Conservation (phyloP, 306 rosid genomes). For the Arachis hypogaea region DNA sequence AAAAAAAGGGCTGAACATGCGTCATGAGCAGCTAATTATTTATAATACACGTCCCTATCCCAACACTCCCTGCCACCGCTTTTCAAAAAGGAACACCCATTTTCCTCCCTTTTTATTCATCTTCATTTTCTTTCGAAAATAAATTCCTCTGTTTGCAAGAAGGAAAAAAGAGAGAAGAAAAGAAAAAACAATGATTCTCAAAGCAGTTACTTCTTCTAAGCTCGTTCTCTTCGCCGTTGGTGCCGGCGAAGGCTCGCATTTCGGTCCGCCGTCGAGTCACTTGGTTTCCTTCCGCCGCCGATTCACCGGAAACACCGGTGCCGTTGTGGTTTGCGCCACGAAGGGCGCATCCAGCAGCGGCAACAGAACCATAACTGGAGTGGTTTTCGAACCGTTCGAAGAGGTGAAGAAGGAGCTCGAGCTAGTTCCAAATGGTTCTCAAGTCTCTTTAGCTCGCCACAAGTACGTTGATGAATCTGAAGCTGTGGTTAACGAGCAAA, state of each 20-base stretch:
- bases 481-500: constrained; percentile 89
- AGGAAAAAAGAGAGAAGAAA: no score
- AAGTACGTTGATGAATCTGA: constrained; percentile 60
- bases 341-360: constrained; percentile 46
- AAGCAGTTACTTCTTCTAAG: constrained; percentile 40
- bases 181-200: constrained; percentile 56
- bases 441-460: constrained; percentile 83
- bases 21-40: no score
- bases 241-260: constrained; percentile 40
- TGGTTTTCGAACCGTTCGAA: constrained; percentile 88
- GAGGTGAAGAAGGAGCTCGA: constrained; percentile 93
- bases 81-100: not conserved
- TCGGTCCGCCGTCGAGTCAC: constrained; percentile 31
- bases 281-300: constrained; percentile 34
- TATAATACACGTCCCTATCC: constrained; percentile 20
- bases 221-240: constrained; percentile 43
- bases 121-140: no score
- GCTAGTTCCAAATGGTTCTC: constrained; percentile 77
- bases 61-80: not conserved
- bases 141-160: not conserved
- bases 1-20: no score
- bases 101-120: not conserved
- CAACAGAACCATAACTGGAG: constrained; percentile 66
- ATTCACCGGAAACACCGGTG: constrained; percentile 33
- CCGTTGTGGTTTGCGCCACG: constrained; percentile 50